Percentiles rank a stretch among this genome's conserved stretches.
Conservation (phyloP, 176 grass and related monocot genomes). For the Avena sativa region DNA sequence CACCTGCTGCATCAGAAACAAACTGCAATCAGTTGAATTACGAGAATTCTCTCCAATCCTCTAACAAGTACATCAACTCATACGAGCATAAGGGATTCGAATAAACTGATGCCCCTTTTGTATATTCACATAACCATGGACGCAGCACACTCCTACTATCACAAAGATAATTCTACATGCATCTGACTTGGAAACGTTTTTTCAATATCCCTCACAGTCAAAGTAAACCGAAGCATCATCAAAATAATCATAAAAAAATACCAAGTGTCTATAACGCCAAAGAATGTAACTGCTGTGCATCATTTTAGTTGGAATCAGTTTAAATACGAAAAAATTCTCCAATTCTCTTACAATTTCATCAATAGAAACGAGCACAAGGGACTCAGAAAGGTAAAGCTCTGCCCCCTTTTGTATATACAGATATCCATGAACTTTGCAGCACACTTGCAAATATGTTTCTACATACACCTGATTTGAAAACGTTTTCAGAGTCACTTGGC, state of each 20-base stretch:
- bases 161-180: neutral
- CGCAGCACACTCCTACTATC: neutral
- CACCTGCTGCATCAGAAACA: conserved; percentile 56
- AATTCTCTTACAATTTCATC: neutral
- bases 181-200: neutral
- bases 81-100: neutral
- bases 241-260: neutral
- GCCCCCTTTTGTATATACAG: conserved; percentile 1
- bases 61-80: conserved; percentile 1
- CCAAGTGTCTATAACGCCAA: neutral
- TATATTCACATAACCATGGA: neutral
- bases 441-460: neutral
- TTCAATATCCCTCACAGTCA: neutral
- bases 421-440: neutral
- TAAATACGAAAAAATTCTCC: neutral
- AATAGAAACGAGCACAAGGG: neutral
- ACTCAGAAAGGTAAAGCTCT: neutral
- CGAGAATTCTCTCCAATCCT: neutral
- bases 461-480: conserved; percentile 5
- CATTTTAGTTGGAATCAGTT: neutral
- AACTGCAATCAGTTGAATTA: conserved; percentile 16
- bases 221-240: neutral
- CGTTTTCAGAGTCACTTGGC: neutral
- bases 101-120: neutral
- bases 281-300: neutral